These are phyloP conservation scores for Gamsiella multidivaricata DNA, from an alignment of 192 early-diverging fungal species.

Conservation along the genomic window DNA sequence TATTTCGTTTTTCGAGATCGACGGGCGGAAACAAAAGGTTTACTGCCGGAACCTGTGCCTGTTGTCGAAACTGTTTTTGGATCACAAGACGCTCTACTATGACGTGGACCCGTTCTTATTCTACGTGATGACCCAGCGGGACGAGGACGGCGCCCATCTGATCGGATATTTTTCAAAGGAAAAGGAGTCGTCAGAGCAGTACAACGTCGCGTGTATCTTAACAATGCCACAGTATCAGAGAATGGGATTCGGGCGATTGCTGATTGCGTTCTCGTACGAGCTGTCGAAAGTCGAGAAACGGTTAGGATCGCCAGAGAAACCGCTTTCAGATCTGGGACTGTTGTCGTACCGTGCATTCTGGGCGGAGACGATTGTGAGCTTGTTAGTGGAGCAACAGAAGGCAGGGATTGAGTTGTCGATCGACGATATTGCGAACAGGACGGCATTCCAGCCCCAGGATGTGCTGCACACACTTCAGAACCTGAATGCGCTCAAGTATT, in stretches of 20 bases:
- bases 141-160: constrained; percentile 88
- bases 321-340: constrained; percentile 95
- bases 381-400: constrained; percentile 71
- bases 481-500: constrained; percentile 90
- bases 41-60: constrained; percentile 98
- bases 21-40: constrained; percentile 90
- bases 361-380: constrained; percentile 87
- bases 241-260: constrained; percentile 91
- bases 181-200: constrained; percentile 95
- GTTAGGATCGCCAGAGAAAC: constrained; percentile 97
- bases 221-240: constrained; percentile 98
- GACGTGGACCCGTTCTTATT: constrained; percentile 99
- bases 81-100: constrained; percentile 99
- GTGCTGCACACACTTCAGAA: constrained; percentile 91
- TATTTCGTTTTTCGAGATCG: constrained; percentile 98
- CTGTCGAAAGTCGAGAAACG: constrained; percentile 94
- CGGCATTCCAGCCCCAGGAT: constrained; percentile 90
- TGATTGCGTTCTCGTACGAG: constrained; percentile 98
- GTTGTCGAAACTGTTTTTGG: constrained; percentile 95
- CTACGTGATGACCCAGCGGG: constrained; percentile 92
- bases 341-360: constrained; percentile 97
- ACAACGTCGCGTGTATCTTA: constrained; percentile 98
- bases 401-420: constrained; percentile 84
- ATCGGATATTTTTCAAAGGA: constrained; percentile 99
- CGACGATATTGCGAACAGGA: constrained; percentile 87